Evolutionary conservation across 345 rosid species (phyloP).

Genomic region (Lenwebbia sp.): DNA sequence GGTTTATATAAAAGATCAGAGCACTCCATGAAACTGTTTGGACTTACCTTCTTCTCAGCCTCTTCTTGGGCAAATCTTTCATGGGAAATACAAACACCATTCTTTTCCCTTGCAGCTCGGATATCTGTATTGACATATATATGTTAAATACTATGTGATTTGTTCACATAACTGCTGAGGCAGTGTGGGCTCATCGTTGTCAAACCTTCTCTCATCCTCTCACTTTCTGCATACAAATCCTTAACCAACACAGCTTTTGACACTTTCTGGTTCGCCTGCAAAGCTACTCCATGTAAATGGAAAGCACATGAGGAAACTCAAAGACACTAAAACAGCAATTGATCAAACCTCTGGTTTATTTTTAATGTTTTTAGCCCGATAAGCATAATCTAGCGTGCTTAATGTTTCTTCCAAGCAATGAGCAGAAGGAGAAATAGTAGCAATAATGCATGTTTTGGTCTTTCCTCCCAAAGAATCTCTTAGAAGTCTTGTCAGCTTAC

Average conservation of each 20-base stretch:
- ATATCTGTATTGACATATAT: constrained; percentile 41
- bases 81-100: constrained; percentile 79
- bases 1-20: neutral
- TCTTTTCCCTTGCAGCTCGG: constrained; percentile 87
- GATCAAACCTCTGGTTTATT: constrained; percentile 85
- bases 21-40: neutral
- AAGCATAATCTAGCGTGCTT: constrained; percentile 88
- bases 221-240: constrained; percentile 84
- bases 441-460: constrained; percentile 94
- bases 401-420: constrained; percentile 81
- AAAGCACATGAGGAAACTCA: neutral
- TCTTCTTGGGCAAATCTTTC: constrained; percentile 79
- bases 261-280: constrained; percentile 91
- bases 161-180: neutral
- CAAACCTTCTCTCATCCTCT: constrained; percentile 87
- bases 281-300: neutral
- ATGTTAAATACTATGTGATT: neutral
- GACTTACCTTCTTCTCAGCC: constrained; percentile 78
- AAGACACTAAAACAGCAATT: neutral
- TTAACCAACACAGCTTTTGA: constrained; percentile 74
- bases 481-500: constrained; percentile 90
- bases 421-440: constrained; percentile 89
- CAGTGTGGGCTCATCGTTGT: neutral
- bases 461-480: constrained; percentile 94
- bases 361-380: constrained; percentile 88